These are phyloP conservation scores for Berkeleyomyces rouxiae DNA, from an alignment of 2,329 filamentous ascomycete species.

Conservation along the genomic window DNA sequence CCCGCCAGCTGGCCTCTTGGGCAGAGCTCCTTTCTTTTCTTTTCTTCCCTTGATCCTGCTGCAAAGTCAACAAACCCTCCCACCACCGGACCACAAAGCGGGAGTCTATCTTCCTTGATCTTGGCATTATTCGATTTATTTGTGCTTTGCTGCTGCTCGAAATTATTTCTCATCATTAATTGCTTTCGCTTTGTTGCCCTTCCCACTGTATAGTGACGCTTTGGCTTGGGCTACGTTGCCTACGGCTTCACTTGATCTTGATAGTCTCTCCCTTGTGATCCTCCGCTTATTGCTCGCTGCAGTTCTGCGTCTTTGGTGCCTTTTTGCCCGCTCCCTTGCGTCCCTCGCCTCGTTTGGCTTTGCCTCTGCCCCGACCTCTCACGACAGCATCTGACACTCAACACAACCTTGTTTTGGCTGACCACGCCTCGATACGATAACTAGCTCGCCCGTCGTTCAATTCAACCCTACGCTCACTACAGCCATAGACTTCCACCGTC, in stretches of 20 bases:
- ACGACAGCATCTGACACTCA: background rate
- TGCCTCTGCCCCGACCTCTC: background rate
- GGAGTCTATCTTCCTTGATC: too few relatives aligned
- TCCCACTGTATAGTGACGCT: too few relatives aligned
- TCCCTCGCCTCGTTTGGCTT: background rate
- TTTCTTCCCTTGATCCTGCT: background rate
- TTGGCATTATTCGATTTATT: too few relatives aligned
- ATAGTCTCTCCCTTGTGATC: background rate
- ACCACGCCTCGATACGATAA: background rate
- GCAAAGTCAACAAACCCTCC: background rate
- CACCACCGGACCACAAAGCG: background rate
- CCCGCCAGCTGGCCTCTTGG: constrained; percentile 1
- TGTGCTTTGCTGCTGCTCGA: too few relatives aligned
- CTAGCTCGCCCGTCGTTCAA: background rate
- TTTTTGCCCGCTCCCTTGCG: background rate
- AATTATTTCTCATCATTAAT: too few relatives aligned
- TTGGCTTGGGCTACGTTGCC: background rate
- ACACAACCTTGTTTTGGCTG: background rate
- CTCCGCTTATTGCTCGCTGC: background rate
- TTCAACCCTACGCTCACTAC: background rate
- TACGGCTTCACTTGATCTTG: background rate
- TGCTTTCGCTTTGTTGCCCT: too few relatives aligned
- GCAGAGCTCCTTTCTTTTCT: background rate
- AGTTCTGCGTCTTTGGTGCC: background rate
- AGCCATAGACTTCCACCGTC: too few relatives aligned